Evolutionary conservation across 257 asterid species (phyloP).

Genomic region (Anisodus acutangulus): DNA sequence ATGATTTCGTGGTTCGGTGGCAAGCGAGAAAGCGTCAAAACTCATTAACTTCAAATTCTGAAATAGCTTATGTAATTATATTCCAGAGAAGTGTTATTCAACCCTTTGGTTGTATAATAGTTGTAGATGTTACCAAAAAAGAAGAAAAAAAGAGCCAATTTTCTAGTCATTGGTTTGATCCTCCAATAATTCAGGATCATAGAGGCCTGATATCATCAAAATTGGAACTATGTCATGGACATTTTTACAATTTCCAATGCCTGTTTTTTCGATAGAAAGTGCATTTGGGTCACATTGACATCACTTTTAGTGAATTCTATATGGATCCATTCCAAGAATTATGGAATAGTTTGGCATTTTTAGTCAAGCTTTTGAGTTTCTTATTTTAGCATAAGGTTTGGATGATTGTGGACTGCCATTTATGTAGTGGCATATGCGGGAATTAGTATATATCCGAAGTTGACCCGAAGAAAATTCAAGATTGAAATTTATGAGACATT

Average conservation of each 20-base stretch:
- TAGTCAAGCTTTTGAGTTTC: background rate
- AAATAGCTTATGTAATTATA: too few relatives aligned
- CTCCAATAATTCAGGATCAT: too few relatives aligned
- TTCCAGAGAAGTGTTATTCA: background rate
- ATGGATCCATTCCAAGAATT: background rate
- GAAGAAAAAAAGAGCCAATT: background rate
- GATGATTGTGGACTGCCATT: background rate
- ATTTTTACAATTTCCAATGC: background rate
- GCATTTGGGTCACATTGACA: background rate
- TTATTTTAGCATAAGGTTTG: background rate
- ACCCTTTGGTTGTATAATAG: background rate
- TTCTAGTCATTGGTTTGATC: too few relatives aligned
- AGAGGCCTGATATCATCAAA: too few relatives aligned
- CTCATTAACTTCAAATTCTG: too few relatives aligned
- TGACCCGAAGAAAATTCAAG: too few relatives aligned
- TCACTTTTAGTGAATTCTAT: background rate
- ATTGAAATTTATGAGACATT: too few relatives aligned
- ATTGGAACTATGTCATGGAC: too few relatives aligned
- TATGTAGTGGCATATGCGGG: background rate
- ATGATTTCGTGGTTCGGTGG: too few relatives aligned
- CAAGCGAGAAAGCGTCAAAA: too few relatives aligned
- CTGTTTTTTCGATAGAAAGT: background rate
- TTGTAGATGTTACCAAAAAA: background rate
- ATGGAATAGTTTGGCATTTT: background rate
- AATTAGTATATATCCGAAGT: background rate